phyloP scores from a whole-genome alignment of 768 basidiomycete species.

The Phanerochaete sordida region DNA sequence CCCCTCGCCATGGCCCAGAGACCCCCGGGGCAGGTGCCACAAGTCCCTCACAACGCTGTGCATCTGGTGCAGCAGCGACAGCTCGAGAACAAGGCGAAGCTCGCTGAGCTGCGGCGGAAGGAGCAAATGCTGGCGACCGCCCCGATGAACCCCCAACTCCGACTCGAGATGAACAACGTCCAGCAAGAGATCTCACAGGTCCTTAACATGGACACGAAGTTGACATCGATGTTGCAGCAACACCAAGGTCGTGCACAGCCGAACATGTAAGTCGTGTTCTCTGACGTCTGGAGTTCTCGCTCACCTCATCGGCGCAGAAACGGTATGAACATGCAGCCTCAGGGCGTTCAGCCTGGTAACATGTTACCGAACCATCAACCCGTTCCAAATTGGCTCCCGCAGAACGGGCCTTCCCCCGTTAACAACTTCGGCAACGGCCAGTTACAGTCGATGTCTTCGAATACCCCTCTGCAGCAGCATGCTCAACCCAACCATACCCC shows the following conservation, averaged over 20 bases:
- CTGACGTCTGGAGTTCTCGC: background rate
- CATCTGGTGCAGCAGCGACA: background rate
- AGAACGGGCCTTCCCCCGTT: constrained; percentile 3
- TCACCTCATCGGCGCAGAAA: background rate
- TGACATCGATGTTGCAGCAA: background rate
- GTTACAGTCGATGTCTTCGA: background rate
- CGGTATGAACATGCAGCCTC: background rate
- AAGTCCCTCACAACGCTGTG: background rate
- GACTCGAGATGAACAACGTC: background rate
- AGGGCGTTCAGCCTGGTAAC: background rate
- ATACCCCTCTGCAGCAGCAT: constrained; percentile 8
- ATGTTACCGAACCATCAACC: background rate
- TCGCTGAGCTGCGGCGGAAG: background rate
- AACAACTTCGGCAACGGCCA: background rate
- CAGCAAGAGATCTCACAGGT: background rate
- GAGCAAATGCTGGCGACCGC: background rate
- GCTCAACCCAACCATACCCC: background rate
- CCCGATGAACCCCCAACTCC: background rate
- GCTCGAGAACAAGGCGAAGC: background rate
- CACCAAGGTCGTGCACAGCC: background rate
- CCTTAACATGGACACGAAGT: background rate
- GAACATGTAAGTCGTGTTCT: background rate
- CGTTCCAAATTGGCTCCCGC: constrained; percentile 6
- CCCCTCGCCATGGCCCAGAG: background rate
- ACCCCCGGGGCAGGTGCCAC: background rate